These are phyloP conservation scores for Beauveria medogensis DNA, from an alignment of 2,329 filamentous ascomycete genomes.

Conservation along the genomic window DNA sequence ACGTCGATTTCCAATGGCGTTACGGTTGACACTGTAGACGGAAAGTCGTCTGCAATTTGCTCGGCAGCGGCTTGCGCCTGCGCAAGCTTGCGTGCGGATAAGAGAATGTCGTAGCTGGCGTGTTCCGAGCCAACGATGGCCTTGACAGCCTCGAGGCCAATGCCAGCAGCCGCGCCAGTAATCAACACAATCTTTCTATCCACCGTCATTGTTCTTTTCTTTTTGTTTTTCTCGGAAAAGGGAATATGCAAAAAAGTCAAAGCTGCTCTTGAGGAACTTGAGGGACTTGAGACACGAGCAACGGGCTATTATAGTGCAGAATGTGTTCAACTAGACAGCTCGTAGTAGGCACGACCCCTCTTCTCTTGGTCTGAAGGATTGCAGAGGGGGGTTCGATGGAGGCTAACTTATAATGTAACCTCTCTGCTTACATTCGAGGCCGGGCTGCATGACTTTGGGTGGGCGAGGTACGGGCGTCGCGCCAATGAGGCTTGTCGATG, in stretches of 20 bases:
- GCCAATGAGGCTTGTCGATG: neutral
- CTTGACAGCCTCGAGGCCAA: slow-evolving; percentile 51
- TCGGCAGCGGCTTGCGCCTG: slow-evolving; percentile 43
- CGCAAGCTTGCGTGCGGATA: slow-evolving; percentile 43
- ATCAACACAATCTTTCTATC: slow-evolving; percentile 34
- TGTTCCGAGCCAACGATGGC: slow-evolving; percentile 38
- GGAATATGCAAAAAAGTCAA: neutral
- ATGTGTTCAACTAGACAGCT: neutral
- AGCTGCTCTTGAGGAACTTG: neutral
- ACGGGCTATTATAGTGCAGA: neutral
- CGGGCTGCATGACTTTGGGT: neutral
- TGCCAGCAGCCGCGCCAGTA: slow-evolving; percentile 54
- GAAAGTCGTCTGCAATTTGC: slow-evolving; percentile 31
- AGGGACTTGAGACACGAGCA: neutral
- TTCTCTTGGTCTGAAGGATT: too few species aligned
- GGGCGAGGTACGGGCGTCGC: neutral
- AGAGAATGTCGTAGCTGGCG: slow-evolving; percentile 42
- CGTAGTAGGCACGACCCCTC: neutral
- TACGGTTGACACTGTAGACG: slow-evolving; percentile 32
- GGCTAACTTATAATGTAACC: neutral
- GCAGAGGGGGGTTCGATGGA: neutral
- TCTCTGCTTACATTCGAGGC: neutral
- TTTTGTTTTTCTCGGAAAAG: neutral
- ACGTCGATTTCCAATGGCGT: slow-evolving; percentile 45
- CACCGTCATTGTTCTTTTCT: neutral